phyloP scores from a whole-genome alignment of 257 asterid genomes.

The Jacaranda mimosifolia region DNA sequence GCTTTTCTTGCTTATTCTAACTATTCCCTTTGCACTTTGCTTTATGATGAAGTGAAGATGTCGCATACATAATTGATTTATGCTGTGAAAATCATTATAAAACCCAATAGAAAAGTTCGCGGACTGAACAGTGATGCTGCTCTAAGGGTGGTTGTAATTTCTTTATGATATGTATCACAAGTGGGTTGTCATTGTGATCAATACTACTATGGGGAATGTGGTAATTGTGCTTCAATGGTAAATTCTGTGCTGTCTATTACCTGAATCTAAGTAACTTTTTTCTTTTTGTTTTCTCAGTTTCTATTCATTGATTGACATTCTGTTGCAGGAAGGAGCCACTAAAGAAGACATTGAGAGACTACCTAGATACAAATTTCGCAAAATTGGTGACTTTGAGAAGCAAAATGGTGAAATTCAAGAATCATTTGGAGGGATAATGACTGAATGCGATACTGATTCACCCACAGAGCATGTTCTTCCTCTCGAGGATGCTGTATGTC shows the following conservation, averaged over 20 bases:
- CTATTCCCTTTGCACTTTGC: background rate
- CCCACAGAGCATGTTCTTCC: slow-evolving; percentile 89
- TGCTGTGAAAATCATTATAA: background rate
- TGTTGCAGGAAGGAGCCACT: slow-evolving; percentile 94
- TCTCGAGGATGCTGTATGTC: slow-evolving; percentile 87
- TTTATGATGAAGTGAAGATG: slow-evolving; percentile 3
- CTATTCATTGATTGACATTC: slow-evolving; percentile 14
- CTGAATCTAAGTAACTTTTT: slow-evolving; percentile 29
- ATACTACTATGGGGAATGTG: too few relatives aligned
- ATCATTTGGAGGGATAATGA: slow-evolving; percentile 95
- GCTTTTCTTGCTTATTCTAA: background rate
- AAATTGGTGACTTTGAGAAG: slow-evolving; percentile 91
- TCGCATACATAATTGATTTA: background rate
- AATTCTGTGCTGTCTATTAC: slow-evolving; percentile 30
- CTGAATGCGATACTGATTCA: slow-evolving; percentile 75
- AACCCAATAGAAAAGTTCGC: background rate
- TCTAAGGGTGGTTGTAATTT: slow-evolving; percentile 5
- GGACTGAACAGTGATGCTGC: background rate
- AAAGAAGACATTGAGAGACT: slow-evolving; percentile 93
- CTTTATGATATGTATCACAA: background rate
- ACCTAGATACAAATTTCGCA: slow-evolving; percentile 82
- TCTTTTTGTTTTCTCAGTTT: background rate
- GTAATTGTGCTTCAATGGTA: too few relatives aligned
- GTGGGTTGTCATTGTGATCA: background rate
- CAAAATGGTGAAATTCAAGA: slow-evolving; percentile 91